Evolutionary conservation across 2,329 filamentous ascomycete species (phyloP).

Genomic region (Neospermospora avenae): DNA sequence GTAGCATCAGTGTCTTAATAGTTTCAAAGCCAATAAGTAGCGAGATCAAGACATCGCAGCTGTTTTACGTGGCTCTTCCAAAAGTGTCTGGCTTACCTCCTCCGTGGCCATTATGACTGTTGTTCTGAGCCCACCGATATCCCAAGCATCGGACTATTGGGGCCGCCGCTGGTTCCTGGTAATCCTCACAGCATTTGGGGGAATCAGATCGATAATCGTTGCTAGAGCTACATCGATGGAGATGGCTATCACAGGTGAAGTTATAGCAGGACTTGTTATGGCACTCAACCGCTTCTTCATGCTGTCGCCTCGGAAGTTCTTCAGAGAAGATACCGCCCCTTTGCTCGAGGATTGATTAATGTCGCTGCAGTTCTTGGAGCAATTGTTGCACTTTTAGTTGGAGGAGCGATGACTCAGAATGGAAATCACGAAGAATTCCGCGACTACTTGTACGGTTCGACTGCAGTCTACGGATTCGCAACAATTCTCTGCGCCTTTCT

Average conservation of each 20-base stretch:
- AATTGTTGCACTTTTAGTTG: conserved; percentile 35
- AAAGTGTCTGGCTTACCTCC: conserved; percentile 36
- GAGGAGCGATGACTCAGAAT: conserved; percentile 36
- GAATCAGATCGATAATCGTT: conserved; percentile 38
- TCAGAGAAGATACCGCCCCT: conserved; percentile 37
- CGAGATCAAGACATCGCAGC: conserved; percentile 10
- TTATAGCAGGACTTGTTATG: conserved; percentile 37
- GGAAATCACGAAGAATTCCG: conserved; percentile 36
- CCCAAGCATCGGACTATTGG: conserved; percentile 43
- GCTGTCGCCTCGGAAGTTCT: conserved; percentile 41
- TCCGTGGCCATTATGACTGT: conserved; percentile 39
- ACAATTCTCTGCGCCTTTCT: too few relatives aligned
- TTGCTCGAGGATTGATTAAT: conserved; percentile 37
- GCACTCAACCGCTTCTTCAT: conserved; percentile 40
- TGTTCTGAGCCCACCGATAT: conserved; percentile 40
- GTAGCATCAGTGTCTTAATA: not conserved
- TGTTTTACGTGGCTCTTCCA: conserved; percentile 5
- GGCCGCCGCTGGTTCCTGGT: conserved; percentile 43
- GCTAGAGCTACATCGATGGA: conserved; percentile 36
- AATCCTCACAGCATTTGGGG: conserved; percentile 35
- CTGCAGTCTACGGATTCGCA: too few relatives aligned
- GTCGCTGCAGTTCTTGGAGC: conserved; percentile 35
- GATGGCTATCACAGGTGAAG: conserved; percentile 40
- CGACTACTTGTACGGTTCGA: conserved; percentile 39
- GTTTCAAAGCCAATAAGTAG: not conserved